phyloP scores from a whole-genome alignment of 2,329 filamentous ascomycete genomes.

The Botryotinia globosa region DNA sequence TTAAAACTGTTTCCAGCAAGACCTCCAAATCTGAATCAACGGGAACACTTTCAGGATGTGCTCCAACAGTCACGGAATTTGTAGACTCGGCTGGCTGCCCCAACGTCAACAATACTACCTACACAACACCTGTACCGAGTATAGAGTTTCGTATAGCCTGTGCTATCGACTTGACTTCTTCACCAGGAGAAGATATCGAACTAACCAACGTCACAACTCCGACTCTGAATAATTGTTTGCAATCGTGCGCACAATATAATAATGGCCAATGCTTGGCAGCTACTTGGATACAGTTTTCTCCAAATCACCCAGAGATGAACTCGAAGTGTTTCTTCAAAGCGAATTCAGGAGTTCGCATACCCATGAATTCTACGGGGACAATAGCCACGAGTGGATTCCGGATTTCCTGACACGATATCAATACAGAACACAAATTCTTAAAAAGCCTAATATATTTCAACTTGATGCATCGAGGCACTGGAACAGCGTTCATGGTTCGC shows the following conservation, averaged over 20 bases:
- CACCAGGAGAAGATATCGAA: slow-evolving; percentile 24
- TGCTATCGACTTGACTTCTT: slow-evolving; percentile 20
- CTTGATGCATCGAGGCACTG: background rate
- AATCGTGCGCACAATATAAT: slow-evolving; percentile 25
- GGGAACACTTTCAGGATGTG: slow-evolving; percentile 16
- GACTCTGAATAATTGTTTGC: slow-evolving; percentile 24
- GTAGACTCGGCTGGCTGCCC: slow-evolving; percentile 30
- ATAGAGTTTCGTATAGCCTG: slow-evolving; percentile 27
- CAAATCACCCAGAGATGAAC: slow-evolving; percentile 23
- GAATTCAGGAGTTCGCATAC: slow-evolving; percentile 16
- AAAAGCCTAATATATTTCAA: background rate
- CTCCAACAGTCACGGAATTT: slow-evolving; percentile 19
- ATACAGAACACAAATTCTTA: background rate
- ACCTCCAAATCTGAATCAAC: slow-evolving; percentile 8
- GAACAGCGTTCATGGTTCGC: background rate
- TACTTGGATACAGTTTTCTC: slow-evolving; percentile 31
- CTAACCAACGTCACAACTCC: slow-evolving; percentile 22
- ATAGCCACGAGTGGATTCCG: slow-evolving; percentile 17
- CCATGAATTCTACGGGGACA: slow-evolving; percentile 4
- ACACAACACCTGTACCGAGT: slow-evolving; percentile 22
- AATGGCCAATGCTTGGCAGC: slow-evolving; percentile 27
- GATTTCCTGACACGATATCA: background rate
- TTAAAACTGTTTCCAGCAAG: background rate
- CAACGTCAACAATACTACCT: slow-evolving; percentile 23
- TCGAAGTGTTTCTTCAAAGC: slow-evolving; percentile 30